Percentiles rank a stretch among this genome's conserved stretches.
These are phyloP conservation scores for Pulveroboletus sp. DNA, from an alignment of 768 basidiomycete species.

Conservation along the genomic window DNA sequence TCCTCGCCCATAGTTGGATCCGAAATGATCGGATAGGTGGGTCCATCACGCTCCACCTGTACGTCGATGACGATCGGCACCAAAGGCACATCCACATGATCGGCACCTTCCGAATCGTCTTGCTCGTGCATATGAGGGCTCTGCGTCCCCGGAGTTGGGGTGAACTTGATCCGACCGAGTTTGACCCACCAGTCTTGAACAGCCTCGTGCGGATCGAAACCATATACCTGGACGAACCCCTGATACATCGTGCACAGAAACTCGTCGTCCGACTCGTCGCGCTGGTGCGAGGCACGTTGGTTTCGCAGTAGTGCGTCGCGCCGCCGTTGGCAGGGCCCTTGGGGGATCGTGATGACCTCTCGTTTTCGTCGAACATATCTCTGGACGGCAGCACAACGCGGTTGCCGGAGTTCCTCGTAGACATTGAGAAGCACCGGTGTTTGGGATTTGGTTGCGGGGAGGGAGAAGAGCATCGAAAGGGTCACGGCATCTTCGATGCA, in stretches of 20 bases:
- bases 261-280: conserved; percentile 40
- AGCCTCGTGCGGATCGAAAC: not conserved
- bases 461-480: conserved; percentile 53
- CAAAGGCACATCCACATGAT: not conserved
- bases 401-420: conserved; percentile 57
- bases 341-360: conserved; percentile 38
- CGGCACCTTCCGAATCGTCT: too few relatives aligned
- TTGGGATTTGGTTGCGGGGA: conserved; percentile 43
- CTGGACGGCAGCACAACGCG: conserved; percentile 41
- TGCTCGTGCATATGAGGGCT: not conserved
- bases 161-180: conserved; percentile 35
- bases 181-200: conserved; percentile 46
- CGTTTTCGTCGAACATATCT: conserved; percentile 43
- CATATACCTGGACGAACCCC: conserved; percentile 45
- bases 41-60: conserved; percentile 10
- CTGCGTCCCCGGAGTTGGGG: not conserved
- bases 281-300: conserved; percentile 30
- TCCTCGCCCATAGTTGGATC: conserved; percentile 14
- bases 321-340: conserved; percentile 40
- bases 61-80: conserved; percentile 10
- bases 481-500: conserved; percentile 62
- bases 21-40: conserved; percentile 5
- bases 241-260: conserved; percentile 46
- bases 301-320: conserved; percentile 39
- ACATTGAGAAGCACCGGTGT: conserved; percentile 50